These are phyloP conservation scores for Citrus inodora DNA, from an alignment of 345 rosid species.

Conservation along the genomic window DNA sequence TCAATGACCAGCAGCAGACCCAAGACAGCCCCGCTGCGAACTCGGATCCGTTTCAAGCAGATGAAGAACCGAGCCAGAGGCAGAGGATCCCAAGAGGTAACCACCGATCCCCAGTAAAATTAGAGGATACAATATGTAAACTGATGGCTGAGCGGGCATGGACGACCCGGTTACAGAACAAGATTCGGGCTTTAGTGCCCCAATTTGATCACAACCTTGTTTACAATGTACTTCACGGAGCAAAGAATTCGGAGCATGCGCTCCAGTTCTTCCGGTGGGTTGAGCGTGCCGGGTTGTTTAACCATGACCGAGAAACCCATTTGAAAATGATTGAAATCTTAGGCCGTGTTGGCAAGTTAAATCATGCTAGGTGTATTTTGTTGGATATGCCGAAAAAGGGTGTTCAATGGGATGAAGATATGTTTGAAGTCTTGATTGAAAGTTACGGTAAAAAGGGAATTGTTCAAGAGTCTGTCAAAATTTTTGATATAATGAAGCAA, in stretches of 20 bases:
- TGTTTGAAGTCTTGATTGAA: constrained; percentile 67
- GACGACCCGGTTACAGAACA: constrained; percentile 90
- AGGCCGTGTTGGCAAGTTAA: constrained; percentile 68
- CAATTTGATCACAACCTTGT: constrained; percentile 73
- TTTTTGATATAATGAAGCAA: constrained; percentile 72
- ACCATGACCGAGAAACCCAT: constrained; percentile 69
- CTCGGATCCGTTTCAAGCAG: constrained; percentile 11
- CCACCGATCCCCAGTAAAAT: constrained; percentile 47
- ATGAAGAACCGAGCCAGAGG: constrained; percentile 3
- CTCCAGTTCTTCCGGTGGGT: constrained; percentile 96
- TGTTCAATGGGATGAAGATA: constrained; percentile 76
- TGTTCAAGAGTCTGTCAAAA: constrained; percentile 84
- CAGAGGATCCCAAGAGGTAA: constrained; percentile 44
- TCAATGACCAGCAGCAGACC: constrained; percentile 19
- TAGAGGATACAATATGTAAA: constrained; percentile 78
- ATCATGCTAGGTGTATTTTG: constrained; percentile 81
- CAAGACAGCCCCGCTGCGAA: not conserved
- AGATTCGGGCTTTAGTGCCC: constrained; percentile 76
- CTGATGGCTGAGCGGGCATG: constrained; percentile 84
- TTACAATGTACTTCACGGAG: constrained; percentile 73
- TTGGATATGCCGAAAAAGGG: constrained; percentile 88
- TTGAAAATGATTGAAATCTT: constrained; percentile 75
- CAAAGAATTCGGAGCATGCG: constrained; percentile 72
- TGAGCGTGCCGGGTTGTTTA: constrained; percentile 75
- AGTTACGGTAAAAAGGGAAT: constrained; percentile 82